Conservation (phyloP, 1,284 basidiomycete species). For the Lentinula novae-zelandiae region DNA sequence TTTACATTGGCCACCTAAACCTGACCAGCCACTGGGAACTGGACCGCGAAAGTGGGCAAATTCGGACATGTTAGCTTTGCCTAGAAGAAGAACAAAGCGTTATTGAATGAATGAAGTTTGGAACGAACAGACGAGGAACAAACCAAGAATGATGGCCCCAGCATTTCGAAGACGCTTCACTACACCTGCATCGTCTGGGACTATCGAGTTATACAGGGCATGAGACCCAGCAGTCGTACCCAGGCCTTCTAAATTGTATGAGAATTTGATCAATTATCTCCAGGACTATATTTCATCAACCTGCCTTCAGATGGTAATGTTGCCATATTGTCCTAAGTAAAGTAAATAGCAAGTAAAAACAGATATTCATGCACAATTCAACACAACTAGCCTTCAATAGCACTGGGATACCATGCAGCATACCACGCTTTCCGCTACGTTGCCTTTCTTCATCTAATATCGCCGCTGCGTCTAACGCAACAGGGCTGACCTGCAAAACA, state of each 20-base stretch:
- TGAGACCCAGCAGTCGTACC: slow-evolving; percentile 65
- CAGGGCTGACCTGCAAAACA: slow-evolving; percentile 61
- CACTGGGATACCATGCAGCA: slow-evolving; percentile 67
- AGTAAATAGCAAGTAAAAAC: not conserved
- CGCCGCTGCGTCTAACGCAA: slow-evolving; percentile 52
- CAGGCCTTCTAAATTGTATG: slow-evolving; percentile 37
- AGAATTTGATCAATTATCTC: no score
- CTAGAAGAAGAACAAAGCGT: slow-evolving; percentile 20
- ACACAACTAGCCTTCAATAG: slow-evolving; percentile 48
- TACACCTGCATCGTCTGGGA: slow-evolving; percentile 60
- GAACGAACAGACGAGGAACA: not conserved
- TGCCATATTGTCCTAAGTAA: slow-evolving; percentile 53
- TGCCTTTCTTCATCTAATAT: slow-evolving; percentile 53
- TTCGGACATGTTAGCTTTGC: slow-evolving; percentile 62
- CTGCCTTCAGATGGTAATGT: slow-evolving; percentile 52
- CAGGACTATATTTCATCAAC: not conserved
- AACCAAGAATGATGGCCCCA: slow-evolving; percentile 67
- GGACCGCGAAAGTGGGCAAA: slow-evolving; percentile 58
- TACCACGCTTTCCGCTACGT: slow-evolving; percentile 41
- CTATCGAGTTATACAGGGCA: slow-evolving; percentile 51
- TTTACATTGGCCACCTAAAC: slow-evolving; percentile 60
- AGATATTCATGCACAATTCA: not conserved
- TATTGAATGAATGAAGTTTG: not conserved
- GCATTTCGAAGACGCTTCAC: slow-evolving; percentile 57
- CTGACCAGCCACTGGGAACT: slow-evolving; percentile 63